Conservation (phyloP, 805 yeast species). For the Myxozyma kluyveri region DNA sequence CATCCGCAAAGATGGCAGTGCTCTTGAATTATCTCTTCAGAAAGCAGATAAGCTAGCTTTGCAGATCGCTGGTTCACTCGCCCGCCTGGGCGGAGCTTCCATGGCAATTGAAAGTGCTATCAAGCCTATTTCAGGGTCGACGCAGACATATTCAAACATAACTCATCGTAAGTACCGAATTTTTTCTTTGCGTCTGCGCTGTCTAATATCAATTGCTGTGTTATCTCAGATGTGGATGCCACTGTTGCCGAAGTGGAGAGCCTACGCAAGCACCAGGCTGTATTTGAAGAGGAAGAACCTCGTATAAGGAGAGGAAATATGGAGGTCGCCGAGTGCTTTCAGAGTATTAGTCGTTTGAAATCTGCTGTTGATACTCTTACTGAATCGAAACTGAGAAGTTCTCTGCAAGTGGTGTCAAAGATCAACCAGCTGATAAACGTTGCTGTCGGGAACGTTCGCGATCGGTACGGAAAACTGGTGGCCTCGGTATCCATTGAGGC, state of each 20-base stretch:
- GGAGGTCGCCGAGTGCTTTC: conserved; percentile 31
- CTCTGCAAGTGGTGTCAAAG: conserved; percentile 16
- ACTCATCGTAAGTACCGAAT: conserved; percentile 56
- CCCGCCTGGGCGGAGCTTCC: conserved; percentile 52
- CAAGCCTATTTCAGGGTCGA: conserved; percentile 66
- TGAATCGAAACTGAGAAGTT: conserved; percentile 30
- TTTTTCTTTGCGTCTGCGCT: conserved; percentile 29
- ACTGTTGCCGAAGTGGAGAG: conserved; percentile 18
- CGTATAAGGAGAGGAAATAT: conserved; percentile 29
- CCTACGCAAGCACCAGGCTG: conserved; percentile 19
- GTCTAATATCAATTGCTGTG: not conserved
- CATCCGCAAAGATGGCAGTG: conserved; percentile 4
- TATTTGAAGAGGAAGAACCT: conserved; percentile 28
- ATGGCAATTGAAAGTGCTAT: conserved; percentile 59
- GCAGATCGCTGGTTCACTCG: conserved; percentile 55
- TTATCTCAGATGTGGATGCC: conserved; percentile 17
- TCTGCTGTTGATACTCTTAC: conserved; percentile 32
- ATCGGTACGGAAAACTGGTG: conserved; percentile 16
- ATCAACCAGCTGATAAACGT: conserved; percentile 21
- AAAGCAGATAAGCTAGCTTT: conserved; percentile 56
- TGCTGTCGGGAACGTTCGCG: conserved; percentile 23
- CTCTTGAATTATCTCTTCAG: conserved; percentile 64
- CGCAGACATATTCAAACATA: conserved; percentile 53
- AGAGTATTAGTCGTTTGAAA: conserved; percentile 31
- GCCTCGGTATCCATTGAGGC: conserved; percentile 4